Percentiles rank a stretch among this genome's conserved stretches.
Evolutionary conservation across 805 yeast genomes (phyloP).

Genomic region (Sugiyamaella chiloensis): DNA sequence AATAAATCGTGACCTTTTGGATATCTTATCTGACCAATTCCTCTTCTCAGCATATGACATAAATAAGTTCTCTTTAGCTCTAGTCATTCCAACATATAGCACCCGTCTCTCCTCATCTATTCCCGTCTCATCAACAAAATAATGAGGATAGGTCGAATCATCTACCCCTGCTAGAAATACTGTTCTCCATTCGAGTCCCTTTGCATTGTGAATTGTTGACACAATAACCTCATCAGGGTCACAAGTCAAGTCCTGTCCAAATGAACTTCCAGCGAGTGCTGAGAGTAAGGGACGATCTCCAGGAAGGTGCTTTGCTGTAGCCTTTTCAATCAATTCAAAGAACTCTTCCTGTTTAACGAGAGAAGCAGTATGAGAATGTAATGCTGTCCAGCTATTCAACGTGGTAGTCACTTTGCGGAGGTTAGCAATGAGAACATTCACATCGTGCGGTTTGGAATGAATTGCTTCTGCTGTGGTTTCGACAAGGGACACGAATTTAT

Average conservation of each 20-base stretch:
- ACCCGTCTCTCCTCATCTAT: conserved; percentile 24
- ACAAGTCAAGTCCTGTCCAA: conserved; percentile 11
- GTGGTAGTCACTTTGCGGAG: background rate
- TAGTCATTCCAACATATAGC: conserved; percentile 30
- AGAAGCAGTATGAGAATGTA: background rate
- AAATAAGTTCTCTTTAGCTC: conserved; percentile 22
- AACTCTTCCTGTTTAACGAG: conserved; percentile 2
- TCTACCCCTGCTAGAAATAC: conserved; percentile 47
- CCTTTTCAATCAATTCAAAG: background rate
- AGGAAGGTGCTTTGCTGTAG: background rate
- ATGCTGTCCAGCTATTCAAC: background rate
- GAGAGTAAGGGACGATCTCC: background rate
- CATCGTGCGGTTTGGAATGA: conserved; percentile 5
- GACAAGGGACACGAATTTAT: background rate
- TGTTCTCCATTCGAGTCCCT: conserved; percentile 93
- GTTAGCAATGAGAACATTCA: background rate
- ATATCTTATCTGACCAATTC: conserved; percentile 1
- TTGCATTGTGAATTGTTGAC: conserved; percentile 88
- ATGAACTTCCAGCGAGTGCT: conserved; percentile 9
- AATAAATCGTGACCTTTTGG: conserved; percentile 4
- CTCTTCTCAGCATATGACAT: conserved; percentile 5
- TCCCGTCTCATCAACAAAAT: conserved; percentile 3
- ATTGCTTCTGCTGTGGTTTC: conserved; percentile 2
- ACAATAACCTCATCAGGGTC: conserved; percentile 40
- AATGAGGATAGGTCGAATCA: conserved; percentile 19